Evolutionary conservation across 2,329 filamentous ascomycete genomes (phyloP).

Genomic region (Verticillium zaregamsianum): DNA sequence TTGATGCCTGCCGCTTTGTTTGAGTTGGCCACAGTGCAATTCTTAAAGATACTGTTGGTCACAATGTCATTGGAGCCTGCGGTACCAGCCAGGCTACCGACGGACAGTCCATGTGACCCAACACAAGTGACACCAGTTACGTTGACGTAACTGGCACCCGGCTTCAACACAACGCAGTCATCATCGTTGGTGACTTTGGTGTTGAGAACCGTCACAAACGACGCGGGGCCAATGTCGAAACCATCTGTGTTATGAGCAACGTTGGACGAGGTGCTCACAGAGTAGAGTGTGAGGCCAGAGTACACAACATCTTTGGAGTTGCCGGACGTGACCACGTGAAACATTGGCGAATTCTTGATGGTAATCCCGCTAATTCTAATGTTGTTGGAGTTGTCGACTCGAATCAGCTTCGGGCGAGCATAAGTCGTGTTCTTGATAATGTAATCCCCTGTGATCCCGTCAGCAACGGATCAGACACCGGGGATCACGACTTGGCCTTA

Average conservation of each 20-base stretch:
- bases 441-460: slow-evolving; percentile 18
- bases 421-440: slow-evolving; percentile 34
- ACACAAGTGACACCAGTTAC: slow-evolving; percentile 37
- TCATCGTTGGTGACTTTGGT: slow-evolving; percentile 35
- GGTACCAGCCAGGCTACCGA: slow-evolving; percentile 38
- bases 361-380: slow-evolving; percentile 31
- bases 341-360: slow-evolving; percentile 38
- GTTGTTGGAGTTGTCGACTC: slow-evolving; percentile 30
- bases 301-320: slow-evolving; percentile 29
- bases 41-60: slow-evolving; percentile 34
- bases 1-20: slow-evolving; percentile 44
- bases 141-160: slow-evolving; percentile 31
- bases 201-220: slow-evolving; percentile 29
- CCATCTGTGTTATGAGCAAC: slow-evolving; percentile 37
- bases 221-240: slow-evolving; percentile 34
- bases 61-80: slow-evolving; percentile 31
- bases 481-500: too few species aligned
- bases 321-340: slow-evolving; percentile 36
- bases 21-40: slow-evolving; percentile 33
- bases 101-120: slow-evolving; percentile 41
- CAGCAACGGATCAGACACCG: background rate
- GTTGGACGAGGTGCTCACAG: slow-evolving; percentile 31
- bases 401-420: slow-evolving; percentile 34
- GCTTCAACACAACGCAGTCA: slow-evolving; percentile 41
- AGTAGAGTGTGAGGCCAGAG: slow-evolving; percentile 30